These are phyloP conservation scores for Eucalyptus pauciflora DNA, from an alignment of 345 rosid species.

Conservation along the genomic window DNA sequence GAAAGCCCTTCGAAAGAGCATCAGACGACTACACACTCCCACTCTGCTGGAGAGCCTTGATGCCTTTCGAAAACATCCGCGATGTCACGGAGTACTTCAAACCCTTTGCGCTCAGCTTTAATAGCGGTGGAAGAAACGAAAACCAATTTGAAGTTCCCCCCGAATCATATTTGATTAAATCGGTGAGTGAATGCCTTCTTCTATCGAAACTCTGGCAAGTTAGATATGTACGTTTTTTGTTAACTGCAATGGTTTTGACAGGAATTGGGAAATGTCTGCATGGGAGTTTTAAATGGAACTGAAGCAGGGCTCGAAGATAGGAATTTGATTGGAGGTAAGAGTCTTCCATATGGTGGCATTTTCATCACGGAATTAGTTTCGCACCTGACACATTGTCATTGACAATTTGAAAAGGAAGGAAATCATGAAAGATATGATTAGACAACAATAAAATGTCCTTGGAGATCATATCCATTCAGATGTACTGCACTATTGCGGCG, in stretches of 20 bases:
- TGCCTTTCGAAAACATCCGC: conserved; percentile 47
- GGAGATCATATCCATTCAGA: background rate
- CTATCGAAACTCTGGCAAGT: background rate
- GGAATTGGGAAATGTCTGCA: conserved; percentile 72
- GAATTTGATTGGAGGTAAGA: conserved; percentile 72
- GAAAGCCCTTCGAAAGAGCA: conserved; percentile 49
- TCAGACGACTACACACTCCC: conserved; percentile 60
- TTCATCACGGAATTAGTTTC: background rate
- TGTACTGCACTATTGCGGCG: background rate
- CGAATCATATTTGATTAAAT: conserved; percentile 67
- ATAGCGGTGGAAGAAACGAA: conserved; percentile 26
- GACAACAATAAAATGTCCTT: background rate
- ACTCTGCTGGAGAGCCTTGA: conserved; percentile 79
- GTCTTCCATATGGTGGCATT: background rate
- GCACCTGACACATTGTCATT: background rate
- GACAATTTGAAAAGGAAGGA: background rate
- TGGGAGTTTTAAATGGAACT: conserved; percentile 83
- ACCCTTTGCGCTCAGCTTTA: conserved; percentile 5
- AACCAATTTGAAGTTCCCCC: conserved; percentile 52
- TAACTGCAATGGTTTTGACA: conserved; percentile 1
- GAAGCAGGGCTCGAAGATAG: conserved; percentile 49
- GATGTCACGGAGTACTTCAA: conserved; percentile 79
- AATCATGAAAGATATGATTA: background rate
- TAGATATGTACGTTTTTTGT: background rate
- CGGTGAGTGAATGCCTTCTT: conserved; percentile 31